These are phyloP conservation scores for Phyllosticta citrichinensis DNA, from an alignment of 2,329 filamentous ascomycete species.

Conservation along the genomic window DNA sequence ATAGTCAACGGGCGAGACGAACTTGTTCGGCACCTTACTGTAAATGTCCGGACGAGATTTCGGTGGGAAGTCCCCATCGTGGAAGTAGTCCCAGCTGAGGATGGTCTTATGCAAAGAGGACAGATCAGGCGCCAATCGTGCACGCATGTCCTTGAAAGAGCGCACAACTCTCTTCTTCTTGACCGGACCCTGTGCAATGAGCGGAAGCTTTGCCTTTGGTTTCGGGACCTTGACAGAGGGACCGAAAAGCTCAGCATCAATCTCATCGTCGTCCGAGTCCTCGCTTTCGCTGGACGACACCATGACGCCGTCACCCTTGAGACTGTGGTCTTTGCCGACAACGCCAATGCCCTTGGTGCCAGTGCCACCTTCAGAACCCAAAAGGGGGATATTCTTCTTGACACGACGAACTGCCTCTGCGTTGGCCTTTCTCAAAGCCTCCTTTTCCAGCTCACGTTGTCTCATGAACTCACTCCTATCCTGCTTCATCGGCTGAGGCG, in stretches of 20 bases:
- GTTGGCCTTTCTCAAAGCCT: conserved; percentile 64
- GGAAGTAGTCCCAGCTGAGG: conserved; percentile 91
- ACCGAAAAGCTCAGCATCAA: conserved; percentile 60
- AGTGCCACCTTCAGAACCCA: conserved; percentile 61
- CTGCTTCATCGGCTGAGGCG: conserved; percentile 22
- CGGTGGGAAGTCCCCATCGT: conserved; percentile 76
- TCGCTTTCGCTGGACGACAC: conserved; percentile 57
- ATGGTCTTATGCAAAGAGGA: conserved; percentile 75
- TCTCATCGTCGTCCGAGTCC: conserved; percentile 47
- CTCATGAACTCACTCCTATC: conserved; percentile 54
- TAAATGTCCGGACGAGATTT: conserved; percentile 59
- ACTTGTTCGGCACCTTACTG: conserved; percentile 65
- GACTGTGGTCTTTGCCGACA: conserved; percentile 67
- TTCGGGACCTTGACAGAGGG: conserved; percentile 41
- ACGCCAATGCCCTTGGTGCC: conserved; percentile 63
- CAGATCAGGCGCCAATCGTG: conserved; percentile 82
- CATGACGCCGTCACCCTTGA: conserved; percentile 78
- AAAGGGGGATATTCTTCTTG: conserved; percentile 38
- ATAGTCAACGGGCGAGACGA: conserved; percentile 67
- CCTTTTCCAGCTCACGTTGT: conserved; percentile 63
- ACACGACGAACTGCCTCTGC: conserved; percentile 62
- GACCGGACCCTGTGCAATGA: conserved; percentile 58
- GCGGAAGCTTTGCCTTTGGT: conserved; percentile 29
- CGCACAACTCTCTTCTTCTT: conserved; percentile 74
- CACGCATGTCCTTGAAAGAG: conserved; percentile 87